Evolutionary conservation across 2,329 filamentous ascomycete species (phyloP).

Genomic region (Calonectria naviculata): DNA sequence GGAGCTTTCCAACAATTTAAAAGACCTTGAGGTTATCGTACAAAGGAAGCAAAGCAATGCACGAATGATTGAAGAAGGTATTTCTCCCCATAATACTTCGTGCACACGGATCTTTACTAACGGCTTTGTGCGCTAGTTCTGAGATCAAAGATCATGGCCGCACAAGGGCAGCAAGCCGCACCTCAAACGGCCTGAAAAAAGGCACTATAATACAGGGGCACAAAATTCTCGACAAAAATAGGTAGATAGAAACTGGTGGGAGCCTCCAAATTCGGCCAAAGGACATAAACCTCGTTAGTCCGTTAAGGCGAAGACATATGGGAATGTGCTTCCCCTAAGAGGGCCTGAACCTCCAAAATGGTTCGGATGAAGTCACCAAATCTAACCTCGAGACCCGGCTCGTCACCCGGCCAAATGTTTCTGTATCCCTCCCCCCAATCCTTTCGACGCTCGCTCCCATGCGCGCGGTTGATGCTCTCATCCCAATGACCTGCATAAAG

Average conservation of each 20-base stretch:
- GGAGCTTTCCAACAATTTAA: constrained; percentile 63
- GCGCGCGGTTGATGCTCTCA: constrained; percentile 46
- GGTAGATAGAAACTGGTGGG: background rate
- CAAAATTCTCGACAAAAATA: background rate
- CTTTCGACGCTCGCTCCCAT: constrained; percentile 36
- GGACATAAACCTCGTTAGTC: background rate
- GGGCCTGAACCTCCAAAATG: constrained; percentile 45
- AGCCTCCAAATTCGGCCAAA: background rate
- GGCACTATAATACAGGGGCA: background rate
- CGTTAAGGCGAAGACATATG: constrained; percentile 17
- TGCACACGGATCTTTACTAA: too few relatives aligned
- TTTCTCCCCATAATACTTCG: constrained; percentile 37
- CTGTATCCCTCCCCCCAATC: constrained; percentile 45
- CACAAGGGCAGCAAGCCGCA: constrained; percentile 41
- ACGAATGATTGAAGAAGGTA: constrained; percentile 89
- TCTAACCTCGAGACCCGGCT: constrained; percentile 37
- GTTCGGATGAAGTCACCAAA: constrained; percentile 44
- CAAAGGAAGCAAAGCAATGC: constrained; percentile 85
- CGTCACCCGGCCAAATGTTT: constrained; percentile 47
- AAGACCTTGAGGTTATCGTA: constrained; percentile 67
- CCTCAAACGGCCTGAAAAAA: constrained; percentile 31
- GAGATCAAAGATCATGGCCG: constrained; percentile 57
- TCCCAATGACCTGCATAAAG: constrained; percentile 51
- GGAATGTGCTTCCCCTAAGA: constrained; percentile 33
- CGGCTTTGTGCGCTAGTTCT: constrained; percentile 46